These are phyloP conservation scores for Claviceps sp. DNA, from an alignment of 2,329 filamentous ascomycete species.

Conservation along the genomic window DNA sequence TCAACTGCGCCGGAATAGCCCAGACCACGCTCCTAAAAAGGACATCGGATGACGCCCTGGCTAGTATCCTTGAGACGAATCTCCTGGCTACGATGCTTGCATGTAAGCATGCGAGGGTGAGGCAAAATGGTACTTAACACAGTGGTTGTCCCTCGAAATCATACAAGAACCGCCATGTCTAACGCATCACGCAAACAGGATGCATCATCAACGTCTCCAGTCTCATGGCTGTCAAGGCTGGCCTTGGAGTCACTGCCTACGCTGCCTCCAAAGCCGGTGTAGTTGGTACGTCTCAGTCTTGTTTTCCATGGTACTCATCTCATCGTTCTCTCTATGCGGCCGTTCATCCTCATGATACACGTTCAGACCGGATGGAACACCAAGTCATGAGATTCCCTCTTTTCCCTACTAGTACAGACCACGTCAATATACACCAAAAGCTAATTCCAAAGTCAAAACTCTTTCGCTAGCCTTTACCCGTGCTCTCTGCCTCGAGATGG, in stretches of 20 bases:
- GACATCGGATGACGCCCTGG: slow-evolving; percentile 35
- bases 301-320: slow-evolving; percentile 2
- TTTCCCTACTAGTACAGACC: slow-evolving; percentile 7
- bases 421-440: neutral
- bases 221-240: slow-evolving; percentile 56
- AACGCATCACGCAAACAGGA: slow-evolving; percentile 19
- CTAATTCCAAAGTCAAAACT: slow-evolving; percentile 1
- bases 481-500: slow-evolving; percentile 50
- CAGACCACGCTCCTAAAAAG: slow-evolving; percentile 51
- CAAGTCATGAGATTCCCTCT: too few species aligned
- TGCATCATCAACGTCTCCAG: slow-evolving; percentile 77
- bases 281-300: slow-evolving; percentile 36
- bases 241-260: slow-evolving; percentile 58
- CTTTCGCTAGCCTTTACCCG: slow-evolving; percentile 47
- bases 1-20: slow-evolving; percentile 69
- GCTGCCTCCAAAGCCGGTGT: slow-evolving; percentile 72
- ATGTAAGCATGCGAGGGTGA: slow-evolving; percentile 34
- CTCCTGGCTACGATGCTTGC: slow-evolving; percentile 51
- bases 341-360: neutral
- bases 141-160: too few species aligned
- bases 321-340: slow-evolving; percentile 3
- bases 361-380: too few species aligned
- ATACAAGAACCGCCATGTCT: neutral
- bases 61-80: slow-evolving; percentile 54
- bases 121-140: slow-evolving; percentile 16